Base-by-base conservation (phyloP, 2,329 filamentous ascomycete species). In the Niveomyces coronatus region DNA sequence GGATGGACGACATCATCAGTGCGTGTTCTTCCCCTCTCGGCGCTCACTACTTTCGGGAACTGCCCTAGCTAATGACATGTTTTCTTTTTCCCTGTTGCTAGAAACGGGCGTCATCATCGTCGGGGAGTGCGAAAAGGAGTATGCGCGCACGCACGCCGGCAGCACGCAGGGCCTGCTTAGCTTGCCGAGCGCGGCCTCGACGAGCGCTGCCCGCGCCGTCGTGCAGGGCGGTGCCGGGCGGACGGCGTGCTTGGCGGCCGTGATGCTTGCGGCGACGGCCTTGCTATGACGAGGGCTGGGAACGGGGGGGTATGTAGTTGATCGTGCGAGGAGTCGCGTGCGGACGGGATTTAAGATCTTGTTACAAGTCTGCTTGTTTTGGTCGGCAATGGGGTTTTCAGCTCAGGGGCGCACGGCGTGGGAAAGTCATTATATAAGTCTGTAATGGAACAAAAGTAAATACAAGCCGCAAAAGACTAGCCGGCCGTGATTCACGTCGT, bases 1-100 rank as follows among this genome's bases (percentile, higher is more conserved):
- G 41, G 27, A 38, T 54, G n/a, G 49, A 58, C 3, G 57, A 63
- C 9, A 47, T 63, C 15, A 48, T 50, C 23, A 46, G 63, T 65
- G 55, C 11, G 56, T 54, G 9, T 5, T 2, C n/a, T 10, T 17
- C 24, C 14, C 2, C 8, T 1, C 26, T 24, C 13, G n/a, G 6
- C 18, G 10, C 10, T 31, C 14, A 16, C n/a, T n/a, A 31, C 29
- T 16, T 11, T 4, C 14, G 29, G 11, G 18, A 5, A 8, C 15
- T 24, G 22, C 7, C 7, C 11, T 7, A 24, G 11, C 11, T 24
- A 24, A 7, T 24, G 22, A 24, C 22, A 7, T 24, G 22, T 7
- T 24, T 24, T 24, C 11, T 24, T 24, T 24, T 24, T 24, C 11
- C 11, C 11, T 15, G 17, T 18, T 17, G n/a, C n/a, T 14, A 40